Percentiles rank a stretch among this genome's conserved stretches.
Conservation (phyloP, 2,329 filamentous ascomycete genomes). For the Monilinia fructigena region DNA sequence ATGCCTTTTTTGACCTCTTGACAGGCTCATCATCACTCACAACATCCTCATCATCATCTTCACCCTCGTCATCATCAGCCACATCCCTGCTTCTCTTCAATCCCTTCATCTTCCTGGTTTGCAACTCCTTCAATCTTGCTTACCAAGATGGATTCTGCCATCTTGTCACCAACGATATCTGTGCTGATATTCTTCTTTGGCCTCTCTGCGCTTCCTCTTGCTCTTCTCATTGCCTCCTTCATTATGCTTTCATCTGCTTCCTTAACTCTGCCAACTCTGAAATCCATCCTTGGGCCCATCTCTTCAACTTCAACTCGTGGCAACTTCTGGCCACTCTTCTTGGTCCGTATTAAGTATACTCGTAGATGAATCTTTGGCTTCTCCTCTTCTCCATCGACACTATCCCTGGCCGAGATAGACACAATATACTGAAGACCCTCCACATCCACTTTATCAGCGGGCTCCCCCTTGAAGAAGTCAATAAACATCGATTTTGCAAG, state of each 20-base stretch:
- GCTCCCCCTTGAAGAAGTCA: slow-evolving; percentile 87
- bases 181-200: slow-evolving; percentile 97
- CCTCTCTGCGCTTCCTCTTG: slow-evolving; percentile 70
- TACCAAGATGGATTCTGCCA: slow-evolving; percentile 86
- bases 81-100: slow-evolving; percentile 77
- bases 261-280: slow-evolving; percentile 76
- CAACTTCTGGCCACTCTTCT: slow-evolving; percentile 80
- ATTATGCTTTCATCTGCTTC: slow-evolving; percentile 75
- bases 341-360: slow-evolving; percentile 82
- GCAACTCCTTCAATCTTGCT: slow-evolving; percentile 83
- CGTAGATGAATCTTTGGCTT: slow-evolving; percentile 66
- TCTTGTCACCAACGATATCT: slow-evolving; percentile 91
- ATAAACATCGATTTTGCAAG: slow-evolving; percentile 82
- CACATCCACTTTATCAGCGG: slow-evolving; percentile 80
- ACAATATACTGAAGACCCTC: slow-evolving; percentile 92
- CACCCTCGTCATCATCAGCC: slow-evolving; percentile 53
- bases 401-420: slow-evolving; percentile 73
- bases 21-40: slow-evolving; percentile 40
- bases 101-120: slow-evolving; percentile 99
- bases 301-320: slow-evolving; percentile 92
- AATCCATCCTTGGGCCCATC: slow-evolving; percentile 92
- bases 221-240: slow-evolving; percentile 89
- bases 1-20: slow-evolving; percentile 37
- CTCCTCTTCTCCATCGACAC: slow-evolving; percentile 45
- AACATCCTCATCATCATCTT: slow-evolving; percentile 48